Percentiles rank a stretch among this genome's conserved stretches.
Evolutionary conservation across 331 rosid species (phyloP).

Genomic region (Telfairia occidentalis): DNA sequence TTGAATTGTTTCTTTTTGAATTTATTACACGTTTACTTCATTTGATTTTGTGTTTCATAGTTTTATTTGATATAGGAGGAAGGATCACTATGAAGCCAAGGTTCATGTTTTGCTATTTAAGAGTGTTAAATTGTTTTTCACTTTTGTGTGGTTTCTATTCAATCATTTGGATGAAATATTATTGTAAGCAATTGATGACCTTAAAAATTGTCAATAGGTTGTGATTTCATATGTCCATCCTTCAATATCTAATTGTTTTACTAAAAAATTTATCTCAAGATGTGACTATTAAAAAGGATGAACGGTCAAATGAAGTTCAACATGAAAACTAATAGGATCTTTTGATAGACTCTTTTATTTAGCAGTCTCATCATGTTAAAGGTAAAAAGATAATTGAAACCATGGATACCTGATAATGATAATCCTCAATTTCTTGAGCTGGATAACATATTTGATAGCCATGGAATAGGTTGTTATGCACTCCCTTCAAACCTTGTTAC

Average conservation of each 20-base stretch:
- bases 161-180: background rate
- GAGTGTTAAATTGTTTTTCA: background rate
- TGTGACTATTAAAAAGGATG: conserved; percentile 47
- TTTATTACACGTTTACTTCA: no score
- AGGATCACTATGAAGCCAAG: no score
- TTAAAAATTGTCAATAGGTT: background rate
- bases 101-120: conserved; percentile 28
- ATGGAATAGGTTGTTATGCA: conserved; percentile 62
- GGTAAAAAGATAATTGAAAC: conserved; percentile 60
- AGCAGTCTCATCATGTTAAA: conserved; percentile 58
- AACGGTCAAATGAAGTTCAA: conserved; percentile 34
- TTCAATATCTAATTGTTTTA: conserved; percentile 1
- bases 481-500: conserved; percentile 15
- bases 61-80: no score
- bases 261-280: conserved; percentile 37
- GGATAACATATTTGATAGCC: conserved; percentile 62
- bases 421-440: conserved; percentile 66
- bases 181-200: background rate
- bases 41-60: no score
- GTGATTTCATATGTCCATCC: background rate
- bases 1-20: no score
- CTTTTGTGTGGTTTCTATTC: background rate
- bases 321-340: conserved; percentile 47
- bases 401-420: conserved; percentile 81
- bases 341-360: conserved; percentile 70